phyloP scores from a whole-genome alignment of 192 early-diverging fungal species.

The Coemansia sp. region DNA sequence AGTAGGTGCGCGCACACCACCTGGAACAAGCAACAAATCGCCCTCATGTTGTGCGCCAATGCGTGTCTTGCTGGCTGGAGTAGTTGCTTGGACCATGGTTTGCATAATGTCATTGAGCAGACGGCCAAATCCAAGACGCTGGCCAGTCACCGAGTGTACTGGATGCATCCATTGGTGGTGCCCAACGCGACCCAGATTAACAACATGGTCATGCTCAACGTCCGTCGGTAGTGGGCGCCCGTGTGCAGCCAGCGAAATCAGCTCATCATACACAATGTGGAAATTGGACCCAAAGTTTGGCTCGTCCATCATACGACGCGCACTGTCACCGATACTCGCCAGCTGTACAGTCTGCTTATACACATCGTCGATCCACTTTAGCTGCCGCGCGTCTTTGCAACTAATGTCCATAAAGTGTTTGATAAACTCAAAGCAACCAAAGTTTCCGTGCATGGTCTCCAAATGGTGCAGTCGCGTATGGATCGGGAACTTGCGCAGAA shows the following conservation, averaged over 20 bases:
- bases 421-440: conserved; percentile 39
- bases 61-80: neutral
- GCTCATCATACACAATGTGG: conserved; percentile 43
- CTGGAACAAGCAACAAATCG: conserved; percentile 21
- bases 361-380: conserved; percentile 36
- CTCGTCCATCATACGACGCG: conserved; percentile 12
- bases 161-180: conserved; percentile 32
- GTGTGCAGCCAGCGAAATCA: conserved; percentile 34
- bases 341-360: conserved; percentile 30
- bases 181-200: conserved; percentile 19
- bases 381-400: neutral
- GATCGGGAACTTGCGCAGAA: conserved; percentile 26
- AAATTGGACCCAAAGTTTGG: conserved; percentile 27
- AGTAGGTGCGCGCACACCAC: conserved; percentile 14
- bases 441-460: conserved; percentile 48
- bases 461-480: conserved; percentile 14
- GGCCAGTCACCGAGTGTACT: conserved; percentile 3
- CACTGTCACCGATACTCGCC: conserved; percentile 23
- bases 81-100: conserved; percentile 33
- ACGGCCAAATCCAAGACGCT: conserved; percentile 42
- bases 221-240: conserved; percentile 28
- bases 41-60: conserved; percentile 21
- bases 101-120: conserved; percentile 23
- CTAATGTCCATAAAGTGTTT: conserved; percentile 14
- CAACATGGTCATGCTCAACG: conserved; percentile 17